Base-by-base conservation (phyloP, 345 rosid genomes). In the Crucihimalaya himalaica region DNA sequence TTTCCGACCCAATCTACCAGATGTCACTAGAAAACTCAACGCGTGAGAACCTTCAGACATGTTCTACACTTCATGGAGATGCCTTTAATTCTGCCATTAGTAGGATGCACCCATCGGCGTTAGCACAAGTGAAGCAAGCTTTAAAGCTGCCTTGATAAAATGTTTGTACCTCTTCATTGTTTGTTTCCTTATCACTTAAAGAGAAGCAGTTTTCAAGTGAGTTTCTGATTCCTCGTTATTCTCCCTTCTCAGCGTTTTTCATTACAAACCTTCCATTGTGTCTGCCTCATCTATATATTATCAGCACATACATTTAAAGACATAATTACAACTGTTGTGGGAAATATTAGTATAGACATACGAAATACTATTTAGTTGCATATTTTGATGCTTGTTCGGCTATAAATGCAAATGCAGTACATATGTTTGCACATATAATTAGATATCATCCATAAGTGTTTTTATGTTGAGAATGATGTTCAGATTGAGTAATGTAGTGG, bases 101-200 rank as follows among this genome's bases (percentile, higher is more conserved):
- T 76, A 84, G 92, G 75, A 92, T 95, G 85, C 97, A 92, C 80
- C 88, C 98, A 21, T 72, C 99, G 3, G 85, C 97, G 62, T 78
- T 92, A 50, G 81, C 90, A 47, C 98, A 92, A 82, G 78, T 95
- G 82, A 92, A 95, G 82, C 90, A 90, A 80, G 99, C 94, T 18
- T 80, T 92, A 81, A 92, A 92, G 86, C 86, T 95, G 83, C 83
- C 84, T 3, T 90, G 79, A 74, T 29, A 15, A 18, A 48, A 18
- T 1, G 6, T 42, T 27, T 37, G 53, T 27, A 40, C 62, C 48
- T 64, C 72, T 39, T 65, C 48, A 48, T 40, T 58, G 55, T 20
- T 11, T 57, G 45, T 63, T 39, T 64, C 66, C 68, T 39, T 68
- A 25, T 35, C n/a, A 18, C 51, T 62, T 69, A 34, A 19, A 35